Evolutionary conservation across 805 yeast genomes (phyloP), one percentile per base, ranked within the genome.

Genomic region (Grigorovia humatica): DNA sequence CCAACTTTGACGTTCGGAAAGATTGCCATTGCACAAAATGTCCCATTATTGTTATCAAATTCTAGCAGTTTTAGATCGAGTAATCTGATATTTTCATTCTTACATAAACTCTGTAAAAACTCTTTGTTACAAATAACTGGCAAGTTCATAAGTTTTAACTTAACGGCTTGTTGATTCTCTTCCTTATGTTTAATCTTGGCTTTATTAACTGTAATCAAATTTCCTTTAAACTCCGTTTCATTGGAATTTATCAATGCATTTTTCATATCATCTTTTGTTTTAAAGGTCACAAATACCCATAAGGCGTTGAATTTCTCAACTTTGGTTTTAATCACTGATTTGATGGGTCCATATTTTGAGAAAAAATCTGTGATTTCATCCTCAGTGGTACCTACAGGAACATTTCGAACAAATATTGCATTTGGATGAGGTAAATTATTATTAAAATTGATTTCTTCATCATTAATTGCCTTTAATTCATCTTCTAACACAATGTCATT

Each of bases 261-360:
- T 27, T 58, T 56, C 1, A 76, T 73, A 46, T 66, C 71, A 9
- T 58, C 52, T 27, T 66, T 64, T 35, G 63, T 65, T 52, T 70
- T 72, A 57, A 70, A 76, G 17, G 74, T 74, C 2, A 75, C 66
- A 54, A 74, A 74, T 7, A 74, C 74, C 70, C 70, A 67, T 20
- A 58, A 51, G 7, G 70, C 58, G 13, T 59, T 57, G 43, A 57
- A 57, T 47, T 53, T 59, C 8, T 52, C 35, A 13, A 60, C 66
- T 12, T 62, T 59, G 9, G 69, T 63, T 13, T 66, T 57, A 51
- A 59, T 69, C 2, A 70, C 66, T 8, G 72, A 68, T 48, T 65
- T 64, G 0, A 69, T 57, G 9, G 70, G 68, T 1, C 73, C 73
- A 40, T 62, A 54, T 29, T 52, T 52, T 43, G 66, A 59, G 51